Evolutionary conservation across 2,329 filamentous ascomycete species (phyloP), one percentile per base, ranked within the genome.

Genomic region (Diaporthe citri): DNA sequence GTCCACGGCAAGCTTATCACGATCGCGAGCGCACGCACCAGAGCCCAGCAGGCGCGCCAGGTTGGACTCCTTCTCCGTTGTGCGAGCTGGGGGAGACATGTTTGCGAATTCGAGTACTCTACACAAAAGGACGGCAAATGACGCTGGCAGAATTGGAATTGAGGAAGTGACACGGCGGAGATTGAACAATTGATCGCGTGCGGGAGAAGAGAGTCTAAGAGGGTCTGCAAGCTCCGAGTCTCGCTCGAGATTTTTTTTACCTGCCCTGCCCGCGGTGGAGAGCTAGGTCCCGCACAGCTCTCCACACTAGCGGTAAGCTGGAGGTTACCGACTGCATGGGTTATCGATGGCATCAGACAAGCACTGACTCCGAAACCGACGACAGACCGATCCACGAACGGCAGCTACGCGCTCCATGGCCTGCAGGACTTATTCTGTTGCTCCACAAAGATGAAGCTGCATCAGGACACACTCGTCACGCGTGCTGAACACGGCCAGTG

Each of bases 11-110:
- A 70, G 71, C 66, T 46, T 57, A 75, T 71, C 55, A 56, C 39
- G 34, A 31, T 31, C 34, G 66, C 48, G 62, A 55, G 59, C 17
- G 72, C 70, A 71, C 75, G 74, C 74, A 98, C 97, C 97, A 82
- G 97, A 98, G 81, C 97, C 97, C 78, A 98, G 88, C 79, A 99
- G 87, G 86, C 97, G 91, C 80, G 97, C 97, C 82, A 93, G 84
- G 81, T 94, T 95, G 75, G 96, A 98, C 89, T 99, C 97, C 87
- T 90, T 95, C 90, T 97, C 85, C 73, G 82, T 81, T 71, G 84
- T 85, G 79, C 82, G 81, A 79, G 85, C 84, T 56, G 87, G 82
- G 76, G 92, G 91, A 83, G 92, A 93, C 92, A 94, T 92, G 74
- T 79, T 85, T 57, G 13, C 31, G 56, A 36, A 60, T 25, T 39